Conservation (phyloP, 2,329 filamentous ascomycete species). For the Microdochium trichocladiopsis region DNA sequence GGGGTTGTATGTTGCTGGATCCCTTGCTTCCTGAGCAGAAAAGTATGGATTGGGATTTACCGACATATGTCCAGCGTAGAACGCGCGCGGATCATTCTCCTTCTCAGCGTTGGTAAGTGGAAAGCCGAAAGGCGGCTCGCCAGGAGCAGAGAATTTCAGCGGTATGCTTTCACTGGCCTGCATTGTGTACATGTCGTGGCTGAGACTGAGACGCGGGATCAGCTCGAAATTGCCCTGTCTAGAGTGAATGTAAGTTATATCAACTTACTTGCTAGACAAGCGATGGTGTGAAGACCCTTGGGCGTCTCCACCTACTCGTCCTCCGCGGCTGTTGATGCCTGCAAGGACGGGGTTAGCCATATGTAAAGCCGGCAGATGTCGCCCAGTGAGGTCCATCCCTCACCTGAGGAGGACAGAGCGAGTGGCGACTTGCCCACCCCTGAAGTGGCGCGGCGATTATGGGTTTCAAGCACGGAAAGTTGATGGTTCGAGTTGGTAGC, state of each 20-base stretch:
- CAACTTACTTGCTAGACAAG: neutral
- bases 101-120: neutral
- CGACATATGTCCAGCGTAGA: neutral
- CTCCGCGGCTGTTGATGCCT: constrained; percentile 5
- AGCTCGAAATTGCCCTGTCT: no score
- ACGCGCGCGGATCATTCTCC: neutral
- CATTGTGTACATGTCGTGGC: no score
- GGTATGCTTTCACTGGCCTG: no score
- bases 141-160: no score
- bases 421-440: neutral
- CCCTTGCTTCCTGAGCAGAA: neutral
- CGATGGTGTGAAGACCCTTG: neutral
- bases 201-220: no score
- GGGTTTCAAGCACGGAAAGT: neutral
- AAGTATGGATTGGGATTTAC: neutral
- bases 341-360: constrained; percentile 11
- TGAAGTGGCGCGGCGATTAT: neutral
- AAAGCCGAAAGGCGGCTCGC: no score
- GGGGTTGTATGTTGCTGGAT: neutral
- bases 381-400: constrained; percentile 15
- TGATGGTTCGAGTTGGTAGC: neutral
- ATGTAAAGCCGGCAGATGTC: constrained; percentile 4
- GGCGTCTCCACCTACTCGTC: neutral
- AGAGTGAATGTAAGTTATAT: neutral
- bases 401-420: constrained; percentile 3